Conservation (phyloP, 257 asterid genomes). For the Capsicum rhomboideum region DNA sequence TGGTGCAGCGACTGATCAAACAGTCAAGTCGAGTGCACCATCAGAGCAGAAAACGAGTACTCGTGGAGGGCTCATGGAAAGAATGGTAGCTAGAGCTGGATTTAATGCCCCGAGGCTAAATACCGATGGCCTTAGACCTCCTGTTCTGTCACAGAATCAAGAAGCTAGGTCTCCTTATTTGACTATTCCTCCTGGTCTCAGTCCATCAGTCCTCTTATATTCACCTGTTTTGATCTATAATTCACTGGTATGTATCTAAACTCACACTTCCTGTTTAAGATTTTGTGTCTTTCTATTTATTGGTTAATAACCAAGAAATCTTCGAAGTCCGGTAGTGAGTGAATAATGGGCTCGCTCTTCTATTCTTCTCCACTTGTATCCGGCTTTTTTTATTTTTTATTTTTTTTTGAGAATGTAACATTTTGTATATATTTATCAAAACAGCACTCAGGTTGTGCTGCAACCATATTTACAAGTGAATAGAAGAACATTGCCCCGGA, state of each 20-base stretch:
- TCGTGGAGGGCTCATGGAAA: conserved; percentile 65
- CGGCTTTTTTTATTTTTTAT: no score
- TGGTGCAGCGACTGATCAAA: conserved; percentile 5
- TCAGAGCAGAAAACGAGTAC: conserved; percentile 27
- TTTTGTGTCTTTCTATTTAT: not conserved
- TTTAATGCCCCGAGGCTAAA: conserved; percentile 68
- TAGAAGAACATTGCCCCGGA: no score
- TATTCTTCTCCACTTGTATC: not conserved
- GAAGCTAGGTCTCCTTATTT: conserved; percentile 53
- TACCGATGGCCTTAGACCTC: conserved; percentile 44
- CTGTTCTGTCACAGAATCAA: conserved; percentile 33
- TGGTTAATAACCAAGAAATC: not conserved
- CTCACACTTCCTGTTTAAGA: not conserved
- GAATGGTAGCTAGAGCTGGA: conserved; percentile 82
- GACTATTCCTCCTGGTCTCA: conserved; percentile 71
- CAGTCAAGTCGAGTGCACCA: conserved; percentile 14
- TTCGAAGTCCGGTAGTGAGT: not conserved
- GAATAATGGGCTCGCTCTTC: not conserved
- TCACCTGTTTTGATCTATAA: conserved; percentile 66
- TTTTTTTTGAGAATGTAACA: no score
- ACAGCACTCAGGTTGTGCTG: no score
- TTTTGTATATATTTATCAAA: no score
- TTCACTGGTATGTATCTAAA: conserved; percentile 39
- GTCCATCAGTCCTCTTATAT: conserved; percentile 75
- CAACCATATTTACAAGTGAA: no score